A percentile compares a stretch with the other conserved stretches of the same genome.
Evolutionary conservation across 306 rosid species (phyloP).

Genomic region (Medicago ruthenica): DNA sequence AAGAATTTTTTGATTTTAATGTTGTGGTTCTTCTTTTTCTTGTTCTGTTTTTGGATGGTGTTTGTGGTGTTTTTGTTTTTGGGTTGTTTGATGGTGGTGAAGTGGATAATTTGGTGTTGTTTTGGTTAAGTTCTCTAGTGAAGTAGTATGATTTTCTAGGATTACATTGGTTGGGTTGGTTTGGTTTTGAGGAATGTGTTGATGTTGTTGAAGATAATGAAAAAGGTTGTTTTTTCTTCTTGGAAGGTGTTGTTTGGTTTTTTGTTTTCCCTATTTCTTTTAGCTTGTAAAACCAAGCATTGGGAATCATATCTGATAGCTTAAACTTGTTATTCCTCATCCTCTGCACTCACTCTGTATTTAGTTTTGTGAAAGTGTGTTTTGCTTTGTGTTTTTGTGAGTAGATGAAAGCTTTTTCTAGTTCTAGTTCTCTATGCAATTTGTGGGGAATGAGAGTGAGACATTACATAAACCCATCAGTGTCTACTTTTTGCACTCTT

Average conservation of each 20-base stretch:
- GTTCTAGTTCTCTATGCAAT: conserved; percentile 19
- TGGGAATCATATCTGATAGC: conserved; percentile 82
- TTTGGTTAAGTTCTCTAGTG: conserved; percentile 62
- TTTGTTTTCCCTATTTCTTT: conserved; percentile 58
- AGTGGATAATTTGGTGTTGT: conserved; percentile 6
- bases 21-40: conserved; percentile 42
- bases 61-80: conserved; percentile 43
- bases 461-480: conserved; percentile 25
- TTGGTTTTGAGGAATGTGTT: conserved; percentile 34
- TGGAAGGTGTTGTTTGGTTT: conserved; percentile 33
- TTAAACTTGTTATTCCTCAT: conserved; percentile 80
- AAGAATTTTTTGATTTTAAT: background rate
- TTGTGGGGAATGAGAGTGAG: conserved; percentile 28
- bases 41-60: conserved; percentile 51
- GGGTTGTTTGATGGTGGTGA: background rate
- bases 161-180: conserved; percentile 46
- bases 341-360: background rate
- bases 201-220: background rate
- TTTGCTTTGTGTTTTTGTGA: background rate
- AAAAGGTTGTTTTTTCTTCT: conserved; percentile 43
- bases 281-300: conserved; percentile 90
- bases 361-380: background rate
- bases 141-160: conserved; percentile 83
- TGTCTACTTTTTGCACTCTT: conserved; percentile 10
- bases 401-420: conserved; percentile 23